Conservation (phyloP, 352 stramenopile genomes). For the Phytopythium helicoides region DNA sequence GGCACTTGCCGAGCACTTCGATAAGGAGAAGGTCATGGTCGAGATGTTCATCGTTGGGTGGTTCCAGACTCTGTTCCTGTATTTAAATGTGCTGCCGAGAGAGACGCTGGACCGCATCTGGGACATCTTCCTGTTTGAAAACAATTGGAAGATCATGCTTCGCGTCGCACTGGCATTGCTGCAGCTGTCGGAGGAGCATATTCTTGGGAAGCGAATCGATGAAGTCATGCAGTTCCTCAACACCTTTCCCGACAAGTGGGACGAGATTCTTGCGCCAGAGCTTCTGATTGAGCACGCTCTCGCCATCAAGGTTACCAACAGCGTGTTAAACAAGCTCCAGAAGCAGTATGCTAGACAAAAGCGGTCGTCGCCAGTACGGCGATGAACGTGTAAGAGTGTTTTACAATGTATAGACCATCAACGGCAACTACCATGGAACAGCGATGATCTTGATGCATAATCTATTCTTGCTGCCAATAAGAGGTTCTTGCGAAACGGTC, state of each 20-base stretch:
- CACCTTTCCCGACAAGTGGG: constrained; percentile 58
- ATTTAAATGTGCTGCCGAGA: constrained; percentile 76
- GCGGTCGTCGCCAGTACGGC: constrained; percentile 29
- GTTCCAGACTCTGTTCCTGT: constrained; percentile 88
- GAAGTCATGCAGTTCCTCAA: constrained; percentile 88
- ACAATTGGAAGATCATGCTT: constrained; percentile 85
- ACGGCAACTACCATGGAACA: no score
- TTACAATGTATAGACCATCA: no score
- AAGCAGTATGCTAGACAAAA: constrained; percentile 63
- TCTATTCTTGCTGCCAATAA: no score
- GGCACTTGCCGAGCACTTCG: constrained; percentile 65
- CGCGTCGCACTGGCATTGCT: constrained; percentile 68
- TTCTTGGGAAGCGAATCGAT: constrained; percentile 73
- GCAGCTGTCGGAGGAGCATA: constrained; percentile 57
- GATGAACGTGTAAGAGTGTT: no score
- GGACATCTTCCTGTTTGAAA: constrained; percentile 85
- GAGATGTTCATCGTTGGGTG: constrained; percentile 89
- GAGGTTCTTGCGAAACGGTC: no score
- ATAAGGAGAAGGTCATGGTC: constrained; percentile 70
- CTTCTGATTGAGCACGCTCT: constrained; percentile 47
- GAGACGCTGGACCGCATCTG: constrained; percentile 77
- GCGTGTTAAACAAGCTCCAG: constrained; percentile 62
- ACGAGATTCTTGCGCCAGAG: constrained; percentile 53
- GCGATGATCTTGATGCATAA: no score
- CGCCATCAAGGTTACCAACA: constrained; percentile 77